Conservation (phyloP, 1,284 basidiomycete species). For the Ustilago curta region DNA sequence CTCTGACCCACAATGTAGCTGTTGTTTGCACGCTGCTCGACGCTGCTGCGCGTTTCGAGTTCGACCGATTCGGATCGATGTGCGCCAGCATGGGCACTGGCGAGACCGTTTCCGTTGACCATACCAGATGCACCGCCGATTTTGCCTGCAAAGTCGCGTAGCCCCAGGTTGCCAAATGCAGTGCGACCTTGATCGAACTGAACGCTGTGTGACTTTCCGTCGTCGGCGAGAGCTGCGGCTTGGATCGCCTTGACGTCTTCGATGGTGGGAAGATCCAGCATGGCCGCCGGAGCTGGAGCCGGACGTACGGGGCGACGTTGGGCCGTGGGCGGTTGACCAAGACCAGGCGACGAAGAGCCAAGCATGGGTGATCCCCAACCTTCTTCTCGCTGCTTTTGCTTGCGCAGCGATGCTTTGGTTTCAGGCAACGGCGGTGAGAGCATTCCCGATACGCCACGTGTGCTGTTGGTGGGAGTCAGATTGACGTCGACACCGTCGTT, state of each 20-base stretch:
- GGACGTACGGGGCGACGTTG: slow-evolving; percentile 28
- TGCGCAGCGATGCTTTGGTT: slow-evolving; percentile 52
- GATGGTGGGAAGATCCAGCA: slow-evolving; percentile 65
- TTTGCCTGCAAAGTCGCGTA: slow-evolving; percentile 42
- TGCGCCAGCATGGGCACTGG: slow-evolving; percentile 7
- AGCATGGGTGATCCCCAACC: slow-evolving; percentile 43
- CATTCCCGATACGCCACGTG: slow-evolving; percentile 31
- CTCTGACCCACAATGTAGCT: slow-evolving; percentile 45
- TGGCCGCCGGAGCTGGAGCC: slow-evolving; percentile 54
- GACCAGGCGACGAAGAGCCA: slow-evolving; percentile 2
- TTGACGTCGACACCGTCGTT: slow-evolving; percentile 20
- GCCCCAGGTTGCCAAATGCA: slow-evolving; percentile 35
- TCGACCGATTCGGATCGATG: slow-evolving; percentile 37
- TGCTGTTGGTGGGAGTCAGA: slow-evolving; percentile 42
- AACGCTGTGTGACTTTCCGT: slow-evolving; percentile 48
- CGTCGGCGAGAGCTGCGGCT: slow-evolving; percentile 55
- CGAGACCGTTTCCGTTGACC: slow-evolving; percentile 18
- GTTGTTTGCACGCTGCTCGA: slow-evolving; percentile 26
- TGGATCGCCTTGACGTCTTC: slow-evolving; percentile 66
- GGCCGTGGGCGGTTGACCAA: slow-evolving; percentile 7
- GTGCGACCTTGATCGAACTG: slow-evolving; percentile 39
- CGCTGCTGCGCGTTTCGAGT: slow-evolving; percentile 33
- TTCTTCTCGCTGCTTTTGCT: slow-evolving; percentile 59
- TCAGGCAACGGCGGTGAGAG: slow-evolving; percentile 43
- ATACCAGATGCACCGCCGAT: slow-evolving; percentile 21